phyloP scores from a whole-genome alignment of 139 green algal species.

The Micromonas commoda region DNA sequence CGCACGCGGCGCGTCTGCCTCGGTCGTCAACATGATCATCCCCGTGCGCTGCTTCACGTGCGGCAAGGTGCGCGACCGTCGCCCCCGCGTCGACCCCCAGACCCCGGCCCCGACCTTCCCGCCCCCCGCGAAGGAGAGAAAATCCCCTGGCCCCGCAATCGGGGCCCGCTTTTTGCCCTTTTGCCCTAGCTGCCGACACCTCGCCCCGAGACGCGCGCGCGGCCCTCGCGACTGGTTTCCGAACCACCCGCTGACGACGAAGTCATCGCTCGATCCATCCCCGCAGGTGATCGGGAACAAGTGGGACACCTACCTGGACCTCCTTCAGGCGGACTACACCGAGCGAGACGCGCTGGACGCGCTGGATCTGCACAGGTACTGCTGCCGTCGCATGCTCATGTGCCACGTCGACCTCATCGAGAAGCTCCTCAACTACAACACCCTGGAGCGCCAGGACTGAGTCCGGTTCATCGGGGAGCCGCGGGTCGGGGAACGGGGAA shows the following conservation, averaged over 20 bases:
- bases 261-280: too few species aligned
- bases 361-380: constrained; percentile 90
- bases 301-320: constrained; percentile 97
- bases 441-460: not conserved
- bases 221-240: too few species aligned
- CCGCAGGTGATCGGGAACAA: constrained; percentile 99
- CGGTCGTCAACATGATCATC: constrained; percentile 99
- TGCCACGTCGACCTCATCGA: constrained; percentile 97
- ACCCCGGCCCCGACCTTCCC: not conserved
- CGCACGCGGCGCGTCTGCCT: too few species aligned
- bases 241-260: too few species aligned
- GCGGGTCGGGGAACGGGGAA: not conserved
- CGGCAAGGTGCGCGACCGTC: constrained; percentile 73
- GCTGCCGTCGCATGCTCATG: constrained; percentile 98
- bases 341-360: constrained; percentile 88
- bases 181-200: not conserved
- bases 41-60: constrained; percentile 97
- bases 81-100: not conserved
- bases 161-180: not conserved
- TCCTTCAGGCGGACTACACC: constrained; percentile 80
- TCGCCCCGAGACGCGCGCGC: too few species aligned
- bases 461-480: not conserved
- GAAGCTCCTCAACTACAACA: constrained; percentile 99
- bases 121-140: not conserved
- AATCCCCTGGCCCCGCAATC: not conserved